Evolutionary conservation across 331 rosid species (phyloP), one percentile per base, ranked within the genome.

Genomic region (Phaseolus coccineus): DNA sequence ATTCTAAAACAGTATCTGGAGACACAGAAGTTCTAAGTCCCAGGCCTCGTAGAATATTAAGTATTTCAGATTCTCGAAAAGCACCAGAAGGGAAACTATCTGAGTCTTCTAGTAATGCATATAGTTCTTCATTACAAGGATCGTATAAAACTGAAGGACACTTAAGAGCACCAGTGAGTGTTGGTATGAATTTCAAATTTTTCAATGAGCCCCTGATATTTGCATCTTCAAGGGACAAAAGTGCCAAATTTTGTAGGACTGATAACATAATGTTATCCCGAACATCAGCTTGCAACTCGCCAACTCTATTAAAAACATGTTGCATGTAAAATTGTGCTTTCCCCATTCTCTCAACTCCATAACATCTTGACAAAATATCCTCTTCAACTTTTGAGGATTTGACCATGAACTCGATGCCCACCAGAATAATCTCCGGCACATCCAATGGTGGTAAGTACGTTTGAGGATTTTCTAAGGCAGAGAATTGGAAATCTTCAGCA

Each of bases 1-100:
- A 90, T 84, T 89, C 90, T 79, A 93, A 69, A 83, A 95, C 85
- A 42, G 94, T 82, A 78, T 90, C 93, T 12, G 90, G 91, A 79
- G 97, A 90, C 58, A 93, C 96, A 79, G 91, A 91, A 74, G 97
- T 90, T 89, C 87, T 86, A 71, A 95, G 97, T 80, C 99, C 99
- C 63, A 95, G 85, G 74, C 98, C 94, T 71, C 84, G 96, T 44
- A 95, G 78, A 88, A 87, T 95, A 84, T 87, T 92, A 84, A 95
- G 89, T 86, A 84, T 77, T 75, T 84, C 86, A 81, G 92, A 82
- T 79, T 91, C 96, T 62, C 71, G 88, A 82, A 90, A 95, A 74
- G 88, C 89, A 76, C 94, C 95, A 55, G 53, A 67, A 83, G 99
- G 99, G 78, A 95, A 95, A 88, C 87, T 76, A 84, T 85, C 94